Evolutionary conservation across 306 rosid species (phyloP), one percentile per base, ranked within the genome.

Genomic region (Senna siamea): DNA sequence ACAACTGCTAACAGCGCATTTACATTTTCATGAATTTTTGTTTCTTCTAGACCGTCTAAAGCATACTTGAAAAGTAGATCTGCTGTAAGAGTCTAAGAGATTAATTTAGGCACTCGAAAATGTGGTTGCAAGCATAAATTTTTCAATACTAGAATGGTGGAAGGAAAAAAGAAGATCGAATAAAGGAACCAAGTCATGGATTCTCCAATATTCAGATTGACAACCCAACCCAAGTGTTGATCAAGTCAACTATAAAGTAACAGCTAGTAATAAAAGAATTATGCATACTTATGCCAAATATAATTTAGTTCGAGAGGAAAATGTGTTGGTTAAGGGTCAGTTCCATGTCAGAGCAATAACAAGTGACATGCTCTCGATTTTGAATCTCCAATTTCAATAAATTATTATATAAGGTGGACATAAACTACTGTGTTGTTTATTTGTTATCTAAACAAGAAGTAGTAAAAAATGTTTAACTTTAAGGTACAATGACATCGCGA

Each of bases 401-500:
- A 46, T 18, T 3, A 58, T 40, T 12, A 15, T 35, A 37, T 54
- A 35, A 47, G 47, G 40, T 74, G 56, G 32, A 43, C 12, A 17
- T 46, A 52, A 61, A 15, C 26, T 38, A 53, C 35, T 30, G 2
- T 62, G 72, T 38, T 60, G n/a, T 28, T 57, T n/a, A 32, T 64
- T 57, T 58, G 63, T 30, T 34, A 26, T 70, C 35, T 13, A 59
- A 52, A 71, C 18, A 65, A 53, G 50, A 50, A 65, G 63, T 61
- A 35, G 46, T 65, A 59, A 76, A 54, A 48, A 19, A 63, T 68
- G 65, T 47, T 66, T 18, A 5, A 22, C 68, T 37, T 83, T 69
- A 73, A 93, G 98, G 98, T 93, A 93, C 86, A 93, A 82, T 82
- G 98, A 93, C 77, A 89, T 93, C 85, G 97, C 97, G 74, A 88